Conservation (phyloP, 1,284 basidiomycete genomes). For the Tylopilus sp. region DNA sequence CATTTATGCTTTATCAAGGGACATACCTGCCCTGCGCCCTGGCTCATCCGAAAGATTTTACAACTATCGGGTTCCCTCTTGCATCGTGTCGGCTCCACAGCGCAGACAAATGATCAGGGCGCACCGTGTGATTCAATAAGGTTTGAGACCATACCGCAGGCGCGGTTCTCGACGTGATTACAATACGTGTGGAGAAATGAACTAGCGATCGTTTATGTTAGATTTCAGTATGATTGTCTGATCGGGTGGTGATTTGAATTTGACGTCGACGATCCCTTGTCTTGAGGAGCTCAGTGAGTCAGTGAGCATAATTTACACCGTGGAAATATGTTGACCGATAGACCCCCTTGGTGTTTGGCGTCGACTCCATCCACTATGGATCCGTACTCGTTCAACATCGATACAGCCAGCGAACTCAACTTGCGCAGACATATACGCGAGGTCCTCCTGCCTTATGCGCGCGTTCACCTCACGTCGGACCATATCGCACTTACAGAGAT, state of each 20-base stretch:
- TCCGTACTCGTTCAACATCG: constrained; percentile 16
- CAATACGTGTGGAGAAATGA: background rate
- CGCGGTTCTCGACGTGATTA: constrained; percentile 1
- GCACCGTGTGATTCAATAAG: constrained; percentile 14
- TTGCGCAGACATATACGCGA: constrained; percentile 49
- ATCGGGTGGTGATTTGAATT: background rate
- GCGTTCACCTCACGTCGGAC: constrained; percentile 51
- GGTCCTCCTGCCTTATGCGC: constrained; percentile 51
- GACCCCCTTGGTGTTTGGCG: background rate
- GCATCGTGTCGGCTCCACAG: background rate
- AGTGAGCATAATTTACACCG: background rate
- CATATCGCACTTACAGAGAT: constrained; percentile 53
- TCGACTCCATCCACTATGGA: constrained; percentile 15
- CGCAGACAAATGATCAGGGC: background rate
- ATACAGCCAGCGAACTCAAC: constrained; percentile 24
- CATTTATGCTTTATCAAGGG: background rate
- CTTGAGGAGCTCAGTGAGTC: background rate
- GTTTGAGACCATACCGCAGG: constrained; percentile 1
- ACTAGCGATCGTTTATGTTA: constrained; percentile 1
- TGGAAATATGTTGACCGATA: background rate
- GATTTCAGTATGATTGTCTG: constrained; percentile 2
- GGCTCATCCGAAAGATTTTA: background rate
- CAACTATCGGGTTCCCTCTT: constrained; percentile 4
- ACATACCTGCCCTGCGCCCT: background rate
- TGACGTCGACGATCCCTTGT: background rate